Evolutionary conservation across 345 rosid species (phyloP).

Genomic region (Arabidopsis suecica): DNA sequence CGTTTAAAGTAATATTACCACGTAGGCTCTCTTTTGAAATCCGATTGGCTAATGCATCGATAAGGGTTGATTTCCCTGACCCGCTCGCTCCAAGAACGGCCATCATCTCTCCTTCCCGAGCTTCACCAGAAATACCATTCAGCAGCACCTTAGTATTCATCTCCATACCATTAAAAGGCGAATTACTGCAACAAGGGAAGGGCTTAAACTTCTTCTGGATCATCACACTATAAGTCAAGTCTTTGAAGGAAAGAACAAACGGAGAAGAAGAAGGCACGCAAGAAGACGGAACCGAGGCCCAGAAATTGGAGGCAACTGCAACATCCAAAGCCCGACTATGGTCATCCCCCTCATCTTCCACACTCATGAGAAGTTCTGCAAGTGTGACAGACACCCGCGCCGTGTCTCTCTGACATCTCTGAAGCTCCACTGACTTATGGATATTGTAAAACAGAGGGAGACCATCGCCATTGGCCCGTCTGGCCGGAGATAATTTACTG

Average conservation of each 20-base stretch:
- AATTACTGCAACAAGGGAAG: conserved; percentile 43
- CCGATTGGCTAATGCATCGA: conserved; percentile 87
- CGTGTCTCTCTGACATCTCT: conserved; percentile 44
- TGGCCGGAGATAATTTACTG: conserved; percentile 40
- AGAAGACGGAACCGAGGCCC: conserved; percentile 48
- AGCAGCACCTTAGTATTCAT: conserved; percentile 52
- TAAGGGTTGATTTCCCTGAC: conserved; percentile 90
- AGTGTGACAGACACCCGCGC: conserved; percentile 58
- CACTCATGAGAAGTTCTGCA: conserved; percentile 64
- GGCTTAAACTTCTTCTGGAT: conserved; percentile 46
- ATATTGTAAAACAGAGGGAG: conserved; percentile 49
- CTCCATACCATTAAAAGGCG: conserved; percentile 20
- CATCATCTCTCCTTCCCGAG: conserved; percentile 82
- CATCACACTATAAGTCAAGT: conserved; percentile 73
- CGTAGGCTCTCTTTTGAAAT: conserved; percentile 74
- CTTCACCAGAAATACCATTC: conserved; percentile 66
- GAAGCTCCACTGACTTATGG: conserved; percentile 49
- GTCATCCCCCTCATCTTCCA: conserved; percentile 56
- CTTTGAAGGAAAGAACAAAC: conserved; percentile 70
- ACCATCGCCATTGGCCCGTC: conserved; percentile 34
- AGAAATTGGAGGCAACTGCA: conserved; percentile 41
- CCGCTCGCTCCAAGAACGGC: conserved; percentile 97
- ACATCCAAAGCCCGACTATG: conserved; percentile 47
- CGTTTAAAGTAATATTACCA: conserved; percentile 74
- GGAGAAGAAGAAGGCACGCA: conserved; percentile 55